Conservation (phyloP, 2,329 filamentous ascomycete species). For the Arthroderma sp. region DNA sequence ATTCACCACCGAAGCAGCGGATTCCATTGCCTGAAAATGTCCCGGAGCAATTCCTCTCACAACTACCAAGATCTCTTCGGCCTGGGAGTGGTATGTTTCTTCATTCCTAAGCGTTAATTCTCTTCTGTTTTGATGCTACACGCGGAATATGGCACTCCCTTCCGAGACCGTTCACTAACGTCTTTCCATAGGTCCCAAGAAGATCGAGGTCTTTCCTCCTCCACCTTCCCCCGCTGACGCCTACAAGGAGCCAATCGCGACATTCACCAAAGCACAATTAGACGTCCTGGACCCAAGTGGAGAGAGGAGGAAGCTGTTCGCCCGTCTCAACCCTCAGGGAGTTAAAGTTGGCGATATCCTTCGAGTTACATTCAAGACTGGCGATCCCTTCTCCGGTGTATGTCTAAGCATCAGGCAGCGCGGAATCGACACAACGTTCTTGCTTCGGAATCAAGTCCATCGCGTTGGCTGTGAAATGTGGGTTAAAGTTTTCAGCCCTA, state of each 20-base stretch:
- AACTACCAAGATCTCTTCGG: slow-evolving; percentile 27
- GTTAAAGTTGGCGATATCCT: slow-evolving; percentile 81
- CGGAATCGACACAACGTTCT: slow-evolving; percentile 78
- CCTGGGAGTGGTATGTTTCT: slow-evolving; percentile 24
- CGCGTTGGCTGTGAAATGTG: slow-evolving; percentile 90
- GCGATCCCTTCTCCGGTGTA: slow-evolving; percentile 82
- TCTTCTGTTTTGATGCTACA: too few species aligned
- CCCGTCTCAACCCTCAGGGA: slow-evolving; percentile 57
- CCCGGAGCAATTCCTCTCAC: slow-evolving; percentile 29
- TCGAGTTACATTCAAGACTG: slow-evolving; percentile 70
- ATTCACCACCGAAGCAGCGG: slow-evolving; percentile 30
- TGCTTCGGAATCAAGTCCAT: slow-evolving; percentile 75
- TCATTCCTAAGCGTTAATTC: background rate
- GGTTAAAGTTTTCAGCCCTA: slow-evolving; percentile 88
- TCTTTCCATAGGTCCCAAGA: slow-evolving; percentile 27
- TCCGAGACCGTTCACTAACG: slow-evolving; percentile 4
- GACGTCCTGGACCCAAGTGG: slow-evolving; percentile 69
- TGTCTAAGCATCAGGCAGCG: slow-evolving; percentile 74
- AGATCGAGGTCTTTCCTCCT: slow-evolving; percentile 40
- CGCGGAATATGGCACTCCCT: background rate
- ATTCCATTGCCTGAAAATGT: slow-evolving; percentile 29
- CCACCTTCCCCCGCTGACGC: slow-evolving; percentile 40
- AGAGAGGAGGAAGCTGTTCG: slow-evolving; percentile 69
- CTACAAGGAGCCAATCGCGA: slow-evolving; percentile 50
- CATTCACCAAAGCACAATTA: slow-evolving; percentile 57